Evolutionary conservation across 139 green algal genomes (phyloP).

Genomic region (Asterochloris erici): DNA sequence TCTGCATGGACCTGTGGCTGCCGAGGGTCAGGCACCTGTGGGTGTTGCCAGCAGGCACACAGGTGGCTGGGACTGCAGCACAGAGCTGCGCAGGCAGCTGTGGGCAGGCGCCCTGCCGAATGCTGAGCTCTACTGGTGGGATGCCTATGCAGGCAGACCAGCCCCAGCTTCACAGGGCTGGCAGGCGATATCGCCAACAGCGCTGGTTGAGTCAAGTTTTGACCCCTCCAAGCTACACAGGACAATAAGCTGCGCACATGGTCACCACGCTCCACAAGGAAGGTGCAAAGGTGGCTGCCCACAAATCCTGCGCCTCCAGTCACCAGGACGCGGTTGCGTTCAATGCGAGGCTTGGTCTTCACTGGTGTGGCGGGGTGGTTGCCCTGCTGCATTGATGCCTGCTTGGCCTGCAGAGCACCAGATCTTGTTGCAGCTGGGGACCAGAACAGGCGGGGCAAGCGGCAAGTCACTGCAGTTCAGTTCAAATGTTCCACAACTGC

Average conservation of each 20-base stretch:
- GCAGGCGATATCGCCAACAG: background rate
- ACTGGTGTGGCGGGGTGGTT: conserved; percentile 12
- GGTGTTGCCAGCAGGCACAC: no score
- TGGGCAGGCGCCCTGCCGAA: no score
- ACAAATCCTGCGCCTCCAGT: conserved; percentile 97
- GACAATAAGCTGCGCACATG: conserved; percentile 54
- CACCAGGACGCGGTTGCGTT: conserved; percentile 84
- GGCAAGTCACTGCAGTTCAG: no score
- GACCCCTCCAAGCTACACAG: background rate
- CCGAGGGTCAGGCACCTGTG: no score
- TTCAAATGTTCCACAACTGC: no score
- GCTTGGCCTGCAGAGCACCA: background rate
- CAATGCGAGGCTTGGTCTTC: conserved; percentile 82
- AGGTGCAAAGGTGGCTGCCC: conserved; percentile 92
- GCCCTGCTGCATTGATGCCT: background rate
- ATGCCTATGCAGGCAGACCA: no score
- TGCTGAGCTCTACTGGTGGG: no score
- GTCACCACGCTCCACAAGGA: conserved; percentile 82
- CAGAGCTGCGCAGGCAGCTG: no score
- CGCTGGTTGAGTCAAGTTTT: background rate
- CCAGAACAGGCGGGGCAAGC: background rate
- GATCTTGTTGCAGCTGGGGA: background rate
- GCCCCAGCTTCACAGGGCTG: background rate
- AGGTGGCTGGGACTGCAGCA: no score
- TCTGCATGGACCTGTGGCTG: no score